Percentiles rank a stretch among this genome's conserved stretches.
Evolutionary conservation across 73 alveolate genomes (phyloP).

Genomic region (Effrenium voratum): DNA sequence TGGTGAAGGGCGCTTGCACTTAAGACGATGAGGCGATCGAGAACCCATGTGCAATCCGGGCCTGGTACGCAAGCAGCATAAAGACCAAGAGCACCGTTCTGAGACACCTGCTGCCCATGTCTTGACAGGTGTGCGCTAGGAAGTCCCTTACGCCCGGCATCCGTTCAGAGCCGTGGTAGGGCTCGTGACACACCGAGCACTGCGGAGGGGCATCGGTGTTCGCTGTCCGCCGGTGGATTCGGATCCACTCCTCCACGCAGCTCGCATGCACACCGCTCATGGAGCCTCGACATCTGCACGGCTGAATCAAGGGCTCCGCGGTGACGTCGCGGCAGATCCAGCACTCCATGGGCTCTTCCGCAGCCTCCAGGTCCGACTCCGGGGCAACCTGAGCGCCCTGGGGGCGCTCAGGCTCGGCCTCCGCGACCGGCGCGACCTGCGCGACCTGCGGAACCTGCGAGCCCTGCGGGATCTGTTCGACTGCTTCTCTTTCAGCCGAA

Average conservation of each 20-base stretch:
- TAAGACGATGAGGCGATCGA: not conserved
- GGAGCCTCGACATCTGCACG: slow-evolving; percentile 86
- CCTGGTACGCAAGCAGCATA: slow-evolving; percentile 43
- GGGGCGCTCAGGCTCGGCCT: too few relatives aligned
- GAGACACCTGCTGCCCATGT: slow-evolving; percentile 24
- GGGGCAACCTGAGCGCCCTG: not conserved
- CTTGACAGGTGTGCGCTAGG: slow-evolving; percentile 32
- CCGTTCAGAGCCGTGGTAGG: slow-evolving; percentile 84
- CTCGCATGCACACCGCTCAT: slow-evolving; percentile 94
- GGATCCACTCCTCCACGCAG: slow-evolving; percentile 89
- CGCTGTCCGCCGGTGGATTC: slow-evolving; percentile 75
- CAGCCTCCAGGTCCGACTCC: not conserved
- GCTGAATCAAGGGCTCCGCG: slow-evolving; percentile 77
- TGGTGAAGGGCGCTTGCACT: not conserved
- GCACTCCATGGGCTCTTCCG: slow-evolving; percentile 29
- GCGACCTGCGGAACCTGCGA: too few relatives aligned
- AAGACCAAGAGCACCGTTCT: slow-evolving; percentile 26
- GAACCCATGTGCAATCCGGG: not conserved
- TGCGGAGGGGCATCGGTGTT: slow-evolving; percentile 61
- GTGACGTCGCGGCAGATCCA: slow-evolving; percentile 92
- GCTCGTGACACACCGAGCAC: slow-evolving; percentile 91
- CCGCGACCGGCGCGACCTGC: too few relatives aligned
- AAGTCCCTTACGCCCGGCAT: slow-evolving; percentile 60
- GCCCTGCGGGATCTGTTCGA: too few relatives aligned
- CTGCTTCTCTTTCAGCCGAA: too few relatives aligned